Conservation (phyloP, 441 rosid genomes). For the Aquilaria agallochum region DNA sequence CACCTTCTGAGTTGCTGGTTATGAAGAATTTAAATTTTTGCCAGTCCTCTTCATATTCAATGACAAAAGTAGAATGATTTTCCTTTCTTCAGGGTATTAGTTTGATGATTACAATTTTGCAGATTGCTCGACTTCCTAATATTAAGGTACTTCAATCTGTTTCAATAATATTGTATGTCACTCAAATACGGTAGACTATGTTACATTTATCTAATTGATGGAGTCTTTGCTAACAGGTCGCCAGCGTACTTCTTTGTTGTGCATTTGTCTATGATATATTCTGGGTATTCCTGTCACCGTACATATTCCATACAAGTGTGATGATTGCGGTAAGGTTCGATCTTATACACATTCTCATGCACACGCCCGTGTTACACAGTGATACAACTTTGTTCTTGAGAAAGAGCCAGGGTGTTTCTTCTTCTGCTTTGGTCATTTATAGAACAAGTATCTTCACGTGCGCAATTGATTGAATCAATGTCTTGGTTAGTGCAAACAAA, state of each 20-base stretch:
- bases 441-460: no score
- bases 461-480: no score
- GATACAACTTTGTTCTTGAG: no score
- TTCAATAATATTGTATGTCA: background rate
- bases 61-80: slow-evolving; percentile 5
- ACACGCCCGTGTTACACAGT: no score
- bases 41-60: no score
- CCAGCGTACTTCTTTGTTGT: slow-evolving; percentile 85
- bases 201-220: background rate
- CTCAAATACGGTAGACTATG: background rate
- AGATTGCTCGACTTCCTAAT: slow-evolving; percentile 85
- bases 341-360: no score
- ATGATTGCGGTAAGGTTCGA: slow-evolving; percentile 79
- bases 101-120: slow-evolving; percentile 80
- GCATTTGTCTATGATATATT: slow-evolving; percentile 90
- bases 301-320: slow-evolving; percentile 85
- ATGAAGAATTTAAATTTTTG: slow-evolving; percentile 11
- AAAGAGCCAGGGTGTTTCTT: no score
- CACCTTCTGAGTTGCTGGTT: background rate
- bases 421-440: no score
- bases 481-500: no score
- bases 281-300: slow-evolving; percentile 89
- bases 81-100: slow-evolving; percentile 70
- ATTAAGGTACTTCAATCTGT: slow-evolving; percentile 53
- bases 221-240: slow-evolving; percentile 47